Conservation (phyloP, 768 basidiomycete genomes). For the Suillus brevipes region DNA sequence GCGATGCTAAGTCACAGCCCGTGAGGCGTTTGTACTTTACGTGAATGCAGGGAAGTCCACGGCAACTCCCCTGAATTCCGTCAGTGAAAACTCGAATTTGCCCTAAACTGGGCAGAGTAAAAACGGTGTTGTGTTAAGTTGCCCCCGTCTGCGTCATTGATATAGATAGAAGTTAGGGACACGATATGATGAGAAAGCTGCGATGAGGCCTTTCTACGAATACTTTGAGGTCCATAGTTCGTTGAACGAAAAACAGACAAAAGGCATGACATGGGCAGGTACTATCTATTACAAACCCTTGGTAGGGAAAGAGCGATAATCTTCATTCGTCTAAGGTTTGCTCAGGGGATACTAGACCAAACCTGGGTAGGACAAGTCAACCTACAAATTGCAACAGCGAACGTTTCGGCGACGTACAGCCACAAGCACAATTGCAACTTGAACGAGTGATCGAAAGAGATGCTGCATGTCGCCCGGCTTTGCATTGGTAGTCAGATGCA, state of each 20-base stretch:
- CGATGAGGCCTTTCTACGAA: neutral
- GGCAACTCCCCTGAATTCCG: neutral
- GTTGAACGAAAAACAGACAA: neutral
- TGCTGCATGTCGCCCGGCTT: constrained; percentile 83
- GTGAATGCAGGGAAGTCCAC: neutral
- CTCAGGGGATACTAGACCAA: neutral
- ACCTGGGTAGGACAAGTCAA: neutral
- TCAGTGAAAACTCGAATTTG: neutral
- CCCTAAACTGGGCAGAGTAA: neutral
- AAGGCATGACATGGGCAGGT: constrained; percentile 34
- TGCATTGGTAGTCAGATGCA: constrained; percentile 91
- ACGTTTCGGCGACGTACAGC: constrained; percentile 63
- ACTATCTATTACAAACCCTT: neutral
- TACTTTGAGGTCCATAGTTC: neutral
- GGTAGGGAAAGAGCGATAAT: neutral
- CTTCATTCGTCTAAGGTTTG: neutral
- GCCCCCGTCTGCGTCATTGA: neutral
- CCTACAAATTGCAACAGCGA: constrained; percentile 7
- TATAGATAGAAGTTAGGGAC: constrained; percentile 23
- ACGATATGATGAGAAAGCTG: constrained; percentile 19
- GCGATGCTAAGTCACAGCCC: neutral
- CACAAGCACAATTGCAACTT: constrained; percentile 79
- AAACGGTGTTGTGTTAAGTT: neutral
- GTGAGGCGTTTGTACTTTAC: neutral
- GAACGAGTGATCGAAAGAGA: constrained; percentile 89